Conservation (phyloP, 2,329 filamentous ascomycete genomes). For the Neonectria sp. region DNA sequence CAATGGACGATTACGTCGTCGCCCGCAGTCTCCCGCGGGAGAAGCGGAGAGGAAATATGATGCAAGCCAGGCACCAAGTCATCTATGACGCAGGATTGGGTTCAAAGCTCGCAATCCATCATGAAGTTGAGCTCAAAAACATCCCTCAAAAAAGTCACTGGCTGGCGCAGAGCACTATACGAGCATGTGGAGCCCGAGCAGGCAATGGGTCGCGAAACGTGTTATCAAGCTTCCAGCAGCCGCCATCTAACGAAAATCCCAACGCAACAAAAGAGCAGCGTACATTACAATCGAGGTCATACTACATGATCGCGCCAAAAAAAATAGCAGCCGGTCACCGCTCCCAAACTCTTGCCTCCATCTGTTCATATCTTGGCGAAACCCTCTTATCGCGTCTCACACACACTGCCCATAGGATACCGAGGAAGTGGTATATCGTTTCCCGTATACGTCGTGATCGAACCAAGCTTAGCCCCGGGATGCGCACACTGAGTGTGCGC, state of each 20-base stretch:
- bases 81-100: slow-evolving; percentile 23
- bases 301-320: slow-evolving; percentile 37
- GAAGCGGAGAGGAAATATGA: slow-evolving; percentile 11
- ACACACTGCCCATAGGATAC: slow-evolving; percentile 27
- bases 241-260: slow-evolving; percentile 44
- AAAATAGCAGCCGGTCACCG: slow-evolving; percentile 32
- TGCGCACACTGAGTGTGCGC: slow-evolving; percentile 31
- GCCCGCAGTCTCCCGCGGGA: slow-evolving; percentile 9
- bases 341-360: slow-evolving; percentile 36
- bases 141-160: slow-evolving; percentile 3
- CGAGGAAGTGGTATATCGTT: slow-evolving; percentile 29
- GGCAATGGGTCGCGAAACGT: slow-evolving; percentile 43
- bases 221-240: slow-evolving; percentile 47
- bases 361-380: slow-evolving; percentile 28
- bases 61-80: slow-evolving; percentile 23
- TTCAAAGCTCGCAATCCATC: slow-evolving; percentile 10
- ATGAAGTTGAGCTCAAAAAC: background rate
- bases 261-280: slow-evolving; percentile 38
- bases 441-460: slow-evolving; percentile 36
- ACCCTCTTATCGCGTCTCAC: slow-evolving; percentile 30
- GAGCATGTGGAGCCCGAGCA: slow-evolving; percentile 31
- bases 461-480: slow-evolving; percentile 43
- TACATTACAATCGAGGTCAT: slow-evolving; percentile 42
- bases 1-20: slow-evolving; percentile 22
- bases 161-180: slow-evolving; percentile 14